Conservation (phyloP, 495 filamentous ascomycete genomes). For the Trichoderma orchidacearum region DNA sequence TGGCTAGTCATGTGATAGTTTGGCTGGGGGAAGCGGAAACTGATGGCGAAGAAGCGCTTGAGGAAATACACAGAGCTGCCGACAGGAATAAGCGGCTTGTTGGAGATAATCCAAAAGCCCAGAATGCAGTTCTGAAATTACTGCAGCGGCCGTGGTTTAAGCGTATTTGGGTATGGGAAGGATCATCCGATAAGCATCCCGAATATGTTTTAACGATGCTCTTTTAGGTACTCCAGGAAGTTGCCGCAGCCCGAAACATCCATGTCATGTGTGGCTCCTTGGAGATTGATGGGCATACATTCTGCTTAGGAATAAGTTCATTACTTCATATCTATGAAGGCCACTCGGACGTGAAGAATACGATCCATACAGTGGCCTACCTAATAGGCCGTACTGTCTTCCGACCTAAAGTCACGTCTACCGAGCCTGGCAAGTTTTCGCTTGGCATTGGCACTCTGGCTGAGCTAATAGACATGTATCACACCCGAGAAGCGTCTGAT, state of each 20-base stretch:
- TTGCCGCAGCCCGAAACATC: conserved; percentile 13
- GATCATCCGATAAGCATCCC: neutral
- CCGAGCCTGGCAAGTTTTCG: neutral
- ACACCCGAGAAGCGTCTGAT: conserved; percentile 14
- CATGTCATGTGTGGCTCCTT: conserved; percentile 14
- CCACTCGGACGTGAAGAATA: neutral
- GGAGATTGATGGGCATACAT: conserved; percentile 11
- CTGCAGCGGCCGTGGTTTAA: neutral
- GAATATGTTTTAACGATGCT: neutral
- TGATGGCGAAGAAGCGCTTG: conserved; percentile 11
- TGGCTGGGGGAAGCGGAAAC: conserved; percentile 20
- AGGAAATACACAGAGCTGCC: conserved; percentile 7
- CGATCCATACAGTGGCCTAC: neutral
- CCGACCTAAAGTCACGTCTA: neutral
- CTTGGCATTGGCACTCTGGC: conserved; percentile 2
- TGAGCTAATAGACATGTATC: conserved; percentile 21
- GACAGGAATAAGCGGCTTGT: neutral
- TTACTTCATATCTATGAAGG: neutral
- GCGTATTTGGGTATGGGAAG: neutral
- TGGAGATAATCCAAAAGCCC: neutral
- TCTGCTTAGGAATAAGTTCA: neutral
- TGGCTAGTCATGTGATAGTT: conserved; percentile 16
- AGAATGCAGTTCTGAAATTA: neutral
- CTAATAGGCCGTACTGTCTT: neutral
- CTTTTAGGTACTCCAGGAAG: conserved; percentile 19